These are phyloP conservation scores for Wickerhamiella lipophila DNA, from an alignment of 805 yeast genomes.

Conservation along the genomic window DNA sequence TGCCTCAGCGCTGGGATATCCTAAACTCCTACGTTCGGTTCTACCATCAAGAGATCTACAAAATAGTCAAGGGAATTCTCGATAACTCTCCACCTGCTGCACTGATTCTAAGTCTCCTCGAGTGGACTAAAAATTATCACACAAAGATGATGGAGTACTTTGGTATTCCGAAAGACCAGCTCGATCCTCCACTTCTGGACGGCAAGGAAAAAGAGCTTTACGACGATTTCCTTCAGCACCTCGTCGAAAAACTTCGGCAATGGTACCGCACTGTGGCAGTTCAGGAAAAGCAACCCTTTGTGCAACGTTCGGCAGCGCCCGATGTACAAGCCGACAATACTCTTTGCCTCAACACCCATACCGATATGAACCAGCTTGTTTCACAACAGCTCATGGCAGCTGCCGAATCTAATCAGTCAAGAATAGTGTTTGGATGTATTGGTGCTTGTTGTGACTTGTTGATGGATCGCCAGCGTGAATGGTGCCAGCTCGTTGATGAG, in stretches of 20 bases:
- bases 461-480: slow-evolving; percentile 46
- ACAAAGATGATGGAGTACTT: slow-evolving; percentile 40
- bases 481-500: slow-evolving; percentile 42
- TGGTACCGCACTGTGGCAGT: slow-evolving; percentile 64
- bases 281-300: slow-evolving; percentile 56
- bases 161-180: slow-evolving; percentile 35
- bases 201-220: slow-evolving; percentile 59
- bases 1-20: slow-evolving; percentile 68
- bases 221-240: slow-evolving; percentile 63
- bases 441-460: slow-evolving; percentile 54
- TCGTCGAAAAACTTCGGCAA: slow-evolving; percentile 62
- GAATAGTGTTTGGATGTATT: slow-evolving; percentile 65
- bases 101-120: slow-evolving; percentile 56
- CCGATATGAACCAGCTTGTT: slow-evolving; percentile 66
- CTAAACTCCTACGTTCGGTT: slow-evolving; percentile 46
- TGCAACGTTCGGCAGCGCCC: slow-evolving; percentile 58
- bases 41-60: slow-evolving; percentile 56
- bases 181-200: slow-evolving; percentile 51
- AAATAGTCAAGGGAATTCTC: slow-evolving; percentile 49
- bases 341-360: slow-evolving; percentile 62
- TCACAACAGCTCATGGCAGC: slow-evolving; percentile 86
- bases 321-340: slow-evolving; percentile 52
- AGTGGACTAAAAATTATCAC: slow-evolving; percentile 61
- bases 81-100: slow-evolving; percentile 67
- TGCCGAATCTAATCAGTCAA: slow-evolving; percentile 69